Conservation (phyloP, 805 yeast genomes). For the Candida patagonica region DNA sequence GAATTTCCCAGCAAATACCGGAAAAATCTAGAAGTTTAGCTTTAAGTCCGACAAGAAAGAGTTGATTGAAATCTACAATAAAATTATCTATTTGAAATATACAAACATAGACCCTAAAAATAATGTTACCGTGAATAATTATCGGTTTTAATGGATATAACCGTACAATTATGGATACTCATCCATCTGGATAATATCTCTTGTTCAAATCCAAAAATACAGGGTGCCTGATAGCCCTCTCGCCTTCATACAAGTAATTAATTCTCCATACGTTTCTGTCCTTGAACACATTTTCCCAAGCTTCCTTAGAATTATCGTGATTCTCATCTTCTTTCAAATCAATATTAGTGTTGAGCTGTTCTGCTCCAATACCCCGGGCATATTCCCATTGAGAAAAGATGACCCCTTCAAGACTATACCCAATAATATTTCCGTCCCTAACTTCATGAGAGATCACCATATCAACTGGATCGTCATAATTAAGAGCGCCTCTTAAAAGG, state of each 20-base stretch:
- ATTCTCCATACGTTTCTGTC: slow-evolving; percentile 10
- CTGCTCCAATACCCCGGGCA: slow-evolving; percentile 8
- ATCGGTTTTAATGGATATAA: too few relatives aligned
- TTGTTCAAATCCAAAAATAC: too few relatives aligned
- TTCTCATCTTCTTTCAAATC: neutral
- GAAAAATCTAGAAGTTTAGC: too few relatives aligned
- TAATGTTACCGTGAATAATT: too few relatives aligned
- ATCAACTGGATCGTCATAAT: slow-evolving; percentile 10
- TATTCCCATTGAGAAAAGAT: slow-evolving; percentile 12
- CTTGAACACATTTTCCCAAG: slow-evolving; percentile 8
- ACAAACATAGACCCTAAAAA: too few relatives aligned
- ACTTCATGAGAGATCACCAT: slow-evolving; percentile 6
- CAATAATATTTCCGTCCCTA: neutral
- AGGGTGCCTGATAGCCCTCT: neutral
- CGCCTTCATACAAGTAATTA: neutral
- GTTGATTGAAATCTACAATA: too few relatives aligned
- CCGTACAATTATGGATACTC: too few relatives aligned
- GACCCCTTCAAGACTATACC: slow-evolving; percentile 8
- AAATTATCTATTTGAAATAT: too few relatives aligned
- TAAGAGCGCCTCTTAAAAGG: slow-evolving; percentile 8
- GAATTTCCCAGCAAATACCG: too few relatives aligned
- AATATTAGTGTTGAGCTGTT: slow-evolving; percentile 2
- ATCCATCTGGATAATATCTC: too few relatives aligned
- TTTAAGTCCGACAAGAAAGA: too few relatives aligned
- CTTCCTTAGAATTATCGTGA: neutral